These are phyloP conservation scores for Aphanoascus verrucosus DNA, from an alignment of 2,329 filamentous ascomycete genomes.

Conservation along the genomic window DNA sequence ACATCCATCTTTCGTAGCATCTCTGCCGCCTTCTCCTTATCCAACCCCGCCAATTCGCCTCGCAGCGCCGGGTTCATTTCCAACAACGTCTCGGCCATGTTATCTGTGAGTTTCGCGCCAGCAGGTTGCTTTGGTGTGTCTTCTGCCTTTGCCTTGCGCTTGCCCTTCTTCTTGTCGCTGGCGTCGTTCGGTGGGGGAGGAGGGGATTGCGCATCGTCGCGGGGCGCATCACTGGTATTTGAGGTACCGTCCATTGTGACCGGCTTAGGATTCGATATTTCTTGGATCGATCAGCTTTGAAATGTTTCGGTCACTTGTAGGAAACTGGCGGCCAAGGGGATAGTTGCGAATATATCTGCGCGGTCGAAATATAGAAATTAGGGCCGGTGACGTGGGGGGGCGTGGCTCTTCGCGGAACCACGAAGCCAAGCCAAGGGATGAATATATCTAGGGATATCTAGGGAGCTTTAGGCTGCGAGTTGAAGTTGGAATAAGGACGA, in stretches of 20 bases:
- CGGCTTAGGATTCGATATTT: background rate
- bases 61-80: constrained; percentile 53
- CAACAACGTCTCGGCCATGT: constrained; percentile 33
- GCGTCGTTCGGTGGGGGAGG: background rate
- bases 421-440: too few relatives aligned
- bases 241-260: constrained; percentile 5
- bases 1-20: constrained; percentile 41
- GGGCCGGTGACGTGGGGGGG: too few relatives aligned
- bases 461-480: too few relatives aligned
- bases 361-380: too few relatives aligned
- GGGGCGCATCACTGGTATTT: background rate
- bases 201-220: constrained; percentile 2
- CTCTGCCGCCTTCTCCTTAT: constrained; percentile 48
- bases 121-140: constrained; percentile 19
- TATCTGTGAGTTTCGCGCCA: constrained; percentile 27
- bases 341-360: too few relatives aligned
- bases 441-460: too few relatives aligned
- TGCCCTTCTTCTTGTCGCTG: constrained; percentile 13
- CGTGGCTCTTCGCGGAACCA: too few relatives aligned
- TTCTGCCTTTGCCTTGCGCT: constrained; percentile 20
- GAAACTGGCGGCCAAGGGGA: too few relatives aligned
- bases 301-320: too few relatives aligned
- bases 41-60: constrained; percentile 60
- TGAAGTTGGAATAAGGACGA: too few relatives aligned
- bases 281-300: background rate